Base-by-base conservation (phyloP, 1,139 yeast species). In the Zhuliangozyma parablackwelliae region DNA sequence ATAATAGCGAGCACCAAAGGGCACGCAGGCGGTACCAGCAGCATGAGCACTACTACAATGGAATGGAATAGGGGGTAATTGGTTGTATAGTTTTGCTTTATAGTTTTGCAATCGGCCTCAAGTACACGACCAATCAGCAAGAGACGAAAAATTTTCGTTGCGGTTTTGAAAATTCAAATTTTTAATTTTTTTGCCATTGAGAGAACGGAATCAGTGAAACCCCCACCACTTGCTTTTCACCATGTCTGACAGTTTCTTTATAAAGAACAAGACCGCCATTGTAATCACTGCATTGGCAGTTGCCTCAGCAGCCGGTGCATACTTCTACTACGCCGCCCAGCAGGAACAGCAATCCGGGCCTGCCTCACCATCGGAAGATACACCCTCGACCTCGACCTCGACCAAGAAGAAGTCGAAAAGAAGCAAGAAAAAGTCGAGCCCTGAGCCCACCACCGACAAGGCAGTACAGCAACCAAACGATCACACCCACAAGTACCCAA, bases 201-300 rank as follows among this genome's bases (percentile, higher is more conserved):
- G n/a, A 12, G 12, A 26, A 16, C 3, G 10, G 8, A 8, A 31
- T 9, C 12, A 10, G 9, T 25, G 9, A 9, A 21, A 7, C 7
- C 20, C 5, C 3, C 16, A 12, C 32, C 29, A 10, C 6, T 26
- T 10, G 10, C 10, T n/a, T n/a, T n/a, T 9, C 26, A 21, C 2
- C 9, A 38, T 38, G 43, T 41, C 46, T 26, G 54, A 51, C 37
- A 47, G 42, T 31, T 79, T 80, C 59, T 63, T 80, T 41, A 62
- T 72, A 37, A 72, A 77, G 54, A 76, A 82, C 59, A 81, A 70
- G 57, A 66, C 77, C 26, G 82, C 82, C 29, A 68, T 82, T 36
- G 65, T 72, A 29, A 61, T 78, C 34, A 72, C 85, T 26, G 76
- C 86, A 3, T 69, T 77, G 41, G 82, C 82, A 30, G 82, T 83